Base-by-base conservation (phyloP, 2,329 filamentous ascomycete genomes). In the Cladophialophora psammophila region DNA sequence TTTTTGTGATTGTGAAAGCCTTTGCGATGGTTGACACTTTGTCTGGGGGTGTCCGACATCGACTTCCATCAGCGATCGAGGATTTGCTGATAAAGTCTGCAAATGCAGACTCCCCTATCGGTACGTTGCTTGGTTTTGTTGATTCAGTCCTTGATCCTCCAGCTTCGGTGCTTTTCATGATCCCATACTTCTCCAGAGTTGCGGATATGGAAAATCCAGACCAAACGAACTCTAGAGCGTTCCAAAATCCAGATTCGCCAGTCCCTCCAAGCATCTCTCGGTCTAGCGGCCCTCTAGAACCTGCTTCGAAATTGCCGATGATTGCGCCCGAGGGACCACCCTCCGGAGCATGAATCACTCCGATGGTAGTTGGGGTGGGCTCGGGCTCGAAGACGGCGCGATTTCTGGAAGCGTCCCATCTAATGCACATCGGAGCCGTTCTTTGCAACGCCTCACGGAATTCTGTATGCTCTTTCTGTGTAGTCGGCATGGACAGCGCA, bases 401-500 rank as follows among this genome's bases (percentile, higher is more conserved):
- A 12, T 13, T 12, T 32, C 32, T 52, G n/a, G 48, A 34, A 13
- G 15, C 53, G 20, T 61, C 59, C 59, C 59, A 61, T 20, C 32
- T 40, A 15, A 61, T 61, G 10, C 32, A 45, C 35, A 53, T 13
- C 2, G 45, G 48, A 40, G 34, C n/a, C n/a, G 20, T 42, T 13
- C 6, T 26, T 10, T 54, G 36, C 18, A 61, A 10, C n/a, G 34
- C 26, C 38, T 53, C 48, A 3, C n/a, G 34, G 18, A 61, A 13
- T 15, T 54, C 20, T 13, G 13, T 12, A 6, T 32, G 48, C 45
- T 53, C 48, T 61, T 34, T 15, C 20, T 42, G 36, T 6, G 35
- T 54, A 18, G n/a, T 38, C 15, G 59, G 59, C 31, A 36, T 13
- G 15, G 59, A 54, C 32, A 61, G 36, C 10, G 59, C n/a, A 52